phyloP scores from a whole-genome alignment of 2,329 filamentous ascomycete species.

The Colletotrichum chlorophyti region DNA sequence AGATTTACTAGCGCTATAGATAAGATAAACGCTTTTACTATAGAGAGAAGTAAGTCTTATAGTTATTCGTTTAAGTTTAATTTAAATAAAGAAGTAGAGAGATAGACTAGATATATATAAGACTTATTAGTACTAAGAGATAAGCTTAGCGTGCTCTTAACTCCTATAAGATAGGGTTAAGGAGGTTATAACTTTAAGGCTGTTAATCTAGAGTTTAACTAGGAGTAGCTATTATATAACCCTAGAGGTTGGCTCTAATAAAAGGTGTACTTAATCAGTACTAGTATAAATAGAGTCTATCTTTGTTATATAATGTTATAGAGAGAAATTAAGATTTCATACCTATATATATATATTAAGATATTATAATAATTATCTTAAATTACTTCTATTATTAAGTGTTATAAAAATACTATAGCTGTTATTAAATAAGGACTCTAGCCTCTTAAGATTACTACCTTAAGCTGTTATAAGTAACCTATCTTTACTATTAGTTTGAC shows the following conservation, averaged over 20 bases:
- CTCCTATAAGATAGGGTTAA: background rate
- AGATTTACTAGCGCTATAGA: background rate
- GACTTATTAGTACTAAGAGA: background rate
- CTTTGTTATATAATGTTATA: background rate
- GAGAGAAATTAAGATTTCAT: background rate
- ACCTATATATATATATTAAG: background rate
- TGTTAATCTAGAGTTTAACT: background rate
- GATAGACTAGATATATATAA: background rate
- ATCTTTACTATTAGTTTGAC: no score
- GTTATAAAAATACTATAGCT: background rate
- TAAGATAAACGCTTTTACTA: background rate
- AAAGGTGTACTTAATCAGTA: no score
- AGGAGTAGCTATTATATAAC: background rate
- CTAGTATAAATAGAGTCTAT: no score
- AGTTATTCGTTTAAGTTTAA: background rate
- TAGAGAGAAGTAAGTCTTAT: background rate
- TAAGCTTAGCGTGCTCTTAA: background rate
- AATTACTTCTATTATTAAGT: background rate
- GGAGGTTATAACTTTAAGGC: background rate
- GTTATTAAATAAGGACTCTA: no score
- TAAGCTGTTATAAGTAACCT: no score
- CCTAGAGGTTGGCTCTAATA: background rate
- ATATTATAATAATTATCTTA: background rate
- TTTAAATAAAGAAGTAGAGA: background rate
- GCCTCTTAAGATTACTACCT: no score